Percentiles rank a stretch among this genome's conserved stretches.
phyloP scores from a whole-genome alignment of 108 stramenopile genomes.

The Bacterosira constricta region DNA sequence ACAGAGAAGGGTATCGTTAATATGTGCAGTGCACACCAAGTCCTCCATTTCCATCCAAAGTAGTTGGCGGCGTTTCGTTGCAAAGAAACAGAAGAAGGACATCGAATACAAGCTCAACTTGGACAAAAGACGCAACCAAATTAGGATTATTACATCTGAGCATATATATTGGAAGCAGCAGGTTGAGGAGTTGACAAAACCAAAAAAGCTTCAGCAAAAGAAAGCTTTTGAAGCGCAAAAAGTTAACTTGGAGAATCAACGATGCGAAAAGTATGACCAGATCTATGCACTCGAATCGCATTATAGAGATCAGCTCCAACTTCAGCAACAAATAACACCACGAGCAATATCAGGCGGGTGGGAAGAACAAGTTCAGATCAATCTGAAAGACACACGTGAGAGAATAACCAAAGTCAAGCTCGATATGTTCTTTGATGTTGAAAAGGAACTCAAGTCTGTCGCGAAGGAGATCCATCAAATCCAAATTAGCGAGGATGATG shows the following conservation, averaged over 20 bases:
- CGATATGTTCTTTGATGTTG: constrained; percentile 32
- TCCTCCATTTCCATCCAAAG: constrained; percentile 37
- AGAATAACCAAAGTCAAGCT: constrained; percentile 42
- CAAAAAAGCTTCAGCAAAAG: constrained; percentile 18
- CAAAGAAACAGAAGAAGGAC: neutral
- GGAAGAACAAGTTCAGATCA: constrained; percentile 45
- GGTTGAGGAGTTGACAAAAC: constrained; percentile 20
- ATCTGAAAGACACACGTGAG: constrained; percentile 41
- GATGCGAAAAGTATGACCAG: constrained; percentile 15
- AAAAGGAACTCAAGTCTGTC: constrained; percentile 18
- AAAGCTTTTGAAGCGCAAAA: constrained; percentile 19
- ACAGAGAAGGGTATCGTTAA: neutral
- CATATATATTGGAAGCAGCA: constrained; percentile 33
- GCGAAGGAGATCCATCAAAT: constrained; percentile 12
- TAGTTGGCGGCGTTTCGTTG: constrained; percentile 34
- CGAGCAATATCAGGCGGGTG: constrained; percentile 30
- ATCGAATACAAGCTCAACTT: constrained; percentile 17
- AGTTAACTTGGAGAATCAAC: constrained; percentile 8
- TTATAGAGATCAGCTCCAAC: constrained; percentile 35
- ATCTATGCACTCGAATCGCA: constrained; percentile 35
- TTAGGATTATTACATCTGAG: constrained; percentile 36
- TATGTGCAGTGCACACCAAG: constrained; percentile 1
- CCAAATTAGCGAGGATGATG: constrained; percentile 11
- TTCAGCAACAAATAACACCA: constrained; percentile 33
- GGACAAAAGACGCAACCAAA: constrained; percentile 25